A percentile compares a stretch with the other conserved stretches of the same genome.
Conservation (phyloP, 192 early-diverging fungal genomes). For the Diversispora eburnea region DNA sequence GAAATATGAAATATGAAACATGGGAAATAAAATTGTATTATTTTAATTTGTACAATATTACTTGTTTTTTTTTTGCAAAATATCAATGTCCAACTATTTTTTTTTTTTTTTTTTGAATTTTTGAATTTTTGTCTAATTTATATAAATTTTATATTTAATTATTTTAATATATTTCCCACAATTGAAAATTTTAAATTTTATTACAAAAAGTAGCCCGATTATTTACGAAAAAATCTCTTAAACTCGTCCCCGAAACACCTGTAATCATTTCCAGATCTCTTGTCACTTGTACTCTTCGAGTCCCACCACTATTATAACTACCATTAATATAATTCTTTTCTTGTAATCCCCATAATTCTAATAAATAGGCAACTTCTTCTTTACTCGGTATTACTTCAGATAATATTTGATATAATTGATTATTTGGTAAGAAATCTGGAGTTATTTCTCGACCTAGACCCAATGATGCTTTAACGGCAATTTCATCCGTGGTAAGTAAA, state of each 20-base stretch:
- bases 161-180: no score
- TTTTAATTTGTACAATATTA: no score
- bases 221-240: slow-evolving; percentile 18
- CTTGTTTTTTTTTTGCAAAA: no score
- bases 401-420: neutral
- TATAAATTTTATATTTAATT: no score
- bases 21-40: no score
- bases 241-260: neutral
- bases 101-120: no score
- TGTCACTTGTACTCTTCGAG: slow-evolving; percentile 11
- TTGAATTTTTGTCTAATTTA: no score
- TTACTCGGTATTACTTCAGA: neutral
- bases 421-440: neutral
- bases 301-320: neutral
- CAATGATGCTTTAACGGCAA: slow-evolving; percentile 6
- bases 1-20: no score
- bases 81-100: no score
- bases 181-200: no score
- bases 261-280: slow-evolving; percentile 6
- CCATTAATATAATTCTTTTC: no score
- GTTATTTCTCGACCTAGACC: neutral
- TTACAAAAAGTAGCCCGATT: no score
- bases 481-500: neutral
- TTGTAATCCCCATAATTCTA: slow-evolving; percentile 21
- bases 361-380: slow-evolving; percentile 3